These are phyloP conservation scores for Colletotrichum acutatum DNA, from an alignment of 2,329 filamentous ascomycete species.

Conservation along the genomic window DNA sequence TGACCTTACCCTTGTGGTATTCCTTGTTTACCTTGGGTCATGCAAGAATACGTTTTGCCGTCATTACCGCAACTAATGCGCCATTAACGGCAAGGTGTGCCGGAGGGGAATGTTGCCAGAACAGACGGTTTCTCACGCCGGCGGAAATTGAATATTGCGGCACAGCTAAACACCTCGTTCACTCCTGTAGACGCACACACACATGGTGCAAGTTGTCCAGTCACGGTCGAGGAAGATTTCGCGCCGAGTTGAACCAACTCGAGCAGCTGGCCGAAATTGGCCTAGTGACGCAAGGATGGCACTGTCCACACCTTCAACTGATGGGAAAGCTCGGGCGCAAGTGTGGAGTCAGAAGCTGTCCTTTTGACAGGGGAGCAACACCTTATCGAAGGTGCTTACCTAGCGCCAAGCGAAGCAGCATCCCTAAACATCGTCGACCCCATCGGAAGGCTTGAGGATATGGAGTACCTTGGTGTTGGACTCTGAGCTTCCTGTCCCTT, in stretches of 20 bases:
- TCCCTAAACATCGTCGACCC: neutral
- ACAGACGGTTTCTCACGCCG: neutral
- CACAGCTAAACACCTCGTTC: slow-evolving; percentile 15
- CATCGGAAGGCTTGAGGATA: too few relatives aligned
- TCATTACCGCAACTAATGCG: slow-evolving; percentile 6
- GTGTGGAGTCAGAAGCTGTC: neutral
- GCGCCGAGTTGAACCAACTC: neutral
- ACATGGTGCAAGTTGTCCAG: neutral
- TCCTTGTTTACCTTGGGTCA: neutral
- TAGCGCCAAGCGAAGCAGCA: neutral
- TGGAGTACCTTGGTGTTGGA: too few relatives aligned
- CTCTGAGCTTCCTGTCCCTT: neutral
- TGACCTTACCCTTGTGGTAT: neutral
- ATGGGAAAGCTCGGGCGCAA: slow-evolving; percentile 4
- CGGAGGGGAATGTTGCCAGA: slow-evolving; percentile 1
- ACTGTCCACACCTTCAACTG: neutral
- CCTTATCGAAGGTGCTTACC: neutral
- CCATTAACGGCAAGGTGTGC: neutral
- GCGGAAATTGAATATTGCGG: slow-evolving; percentile 25
- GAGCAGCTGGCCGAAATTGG: neutral
- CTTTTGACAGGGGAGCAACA: neutral
- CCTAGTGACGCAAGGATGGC: neutral
- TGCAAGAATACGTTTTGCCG: neutral
- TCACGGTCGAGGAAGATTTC: slow-evolving; percentile 1
- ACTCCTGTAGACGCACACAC: neutral